Evolutionary conservation across 2,329 filamentous ascomycete genomes (phyloP).

Genomic region (Gaeumannomyces sp.): DNA sequence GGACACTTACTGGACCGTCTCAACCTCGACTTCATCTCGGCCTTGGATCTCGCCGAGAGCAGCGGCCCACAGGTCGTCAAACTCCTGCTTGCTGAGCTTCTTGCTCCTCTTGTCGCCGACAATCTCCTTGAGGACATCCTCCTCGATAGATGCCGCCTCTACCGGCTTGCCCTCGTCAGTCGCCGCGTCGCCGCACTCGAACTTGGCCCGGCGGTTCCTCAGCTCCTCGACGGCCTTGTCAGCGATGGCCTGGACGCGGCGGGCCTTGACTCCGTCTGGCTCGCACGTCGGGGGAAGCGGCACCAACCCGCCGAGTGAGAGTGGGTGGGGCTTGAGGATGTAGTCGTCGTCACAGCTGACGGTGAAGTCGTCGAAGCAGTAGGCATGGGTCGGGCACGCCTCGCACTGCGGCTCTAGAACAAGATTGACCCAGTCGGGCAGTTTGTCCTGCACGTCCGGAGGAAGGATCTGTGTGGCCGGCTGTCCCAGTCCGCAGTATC

Average conservation of each 20-base stretch:
- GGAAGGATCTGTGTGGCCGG: conserved; percentile 47
- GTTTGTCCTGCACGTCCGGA: conserved; percentile 23
- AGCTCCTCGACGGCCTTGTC: conserved; percentile 84
- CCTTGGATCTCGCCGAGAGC: conserved; percentile 66
- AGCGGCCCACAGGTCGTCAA: conserved; percentile 78
- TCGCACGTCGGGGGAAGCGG: conserved; percentile 89
- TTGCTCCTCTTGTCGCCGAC: conserved; percentile 72
- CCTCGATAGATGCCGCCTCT: conserved; percentile 53
- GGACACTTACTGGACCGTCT: conserved; percentile 19
- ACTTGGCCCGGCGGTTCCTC: conserved; percentile 77
- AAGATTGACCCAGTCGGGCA: conserved; percentile 67
- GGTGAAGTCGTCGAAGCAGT: conserved; percentile 73
- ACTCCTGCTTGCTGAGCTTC: conserved; percentile 79
- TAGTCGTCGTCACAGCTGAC: conserved; percentile 84
- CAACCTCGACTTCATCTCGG: conserved; percentile 54
- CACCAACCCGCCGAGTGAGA: conserved; percentile 72
- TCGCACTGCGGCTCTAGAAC: conserved; percentile 78
- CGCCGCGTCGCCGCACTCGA: conserved; percentile 74
- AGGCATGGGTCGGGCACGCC: conserved; percentile 82
- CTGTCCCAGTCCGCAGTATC: conserved; percentile 83
- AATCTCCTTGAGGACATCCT: conserved; percentile 70
- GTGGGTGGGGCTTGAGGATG: conserved; percentile 74
- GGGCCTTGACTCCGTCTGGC: conserved; percentile 86
- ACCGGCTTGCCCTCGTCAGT: conserved; percentile 55
- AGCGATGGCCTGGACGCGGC: conserved; percentile 79